Base-by-base conservation (phyloP, 2,329 filamentous ascomycete genomes). In the Tolypocladium cylindrosporum region DNA sequence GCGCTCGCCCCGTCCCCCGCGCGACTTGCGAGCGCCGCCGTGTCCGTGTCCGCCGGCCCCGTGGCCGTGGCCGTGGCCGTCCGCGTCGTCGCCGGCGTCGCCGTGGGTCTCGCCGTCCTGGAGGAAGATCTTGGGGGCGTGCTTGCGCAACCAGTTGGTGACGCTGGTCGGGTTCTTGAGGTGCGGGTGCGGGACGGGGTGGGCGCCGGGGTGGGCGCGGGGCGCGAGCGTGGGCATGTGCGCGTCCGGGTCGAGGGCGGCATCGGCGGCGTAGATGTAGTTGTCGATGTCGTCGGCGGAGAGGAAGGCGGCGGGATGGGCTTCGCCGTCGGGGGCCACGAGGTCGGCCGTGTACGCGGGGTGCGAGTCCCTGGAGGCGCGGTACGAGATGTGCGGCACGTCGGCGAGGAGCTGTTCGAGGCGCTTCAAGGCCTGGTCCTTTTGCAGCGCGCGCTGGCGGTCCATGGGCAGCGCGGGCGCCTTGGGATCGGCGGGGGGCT, bases 131-230 rank as follows among this genome's bases (percentile, higher is more conserved):
- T 93, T 87, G 3, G 91, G 89, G 59, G 90, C 87, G 72, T 96
- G 82, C 68, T 90, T 86, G 61, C 90, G 84, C 14, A 99, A 82
- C 94, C 94, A 99, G 72, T 95, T 97, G 75, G 96, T 95, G 3
- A 96, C 92, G 59, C 90, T 95, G 48, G 91, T 89, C 0, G 92
- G 91, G 70, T 97, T 97, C 65, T 78, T 76, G 48, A 78, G 70
- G 51, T 74, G 63, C 66, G 73, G 65, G 72, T 76, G 66, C 53
- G 72, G 67, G 64, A 69, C 73, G 57, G 68, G 72, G 59, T 70
- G 69, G 31, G 68, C 66, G 57, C 69, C 69, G 21, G 71, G 68
- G 39, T 74, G 65, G 61, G 74, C 74, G 48, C 76, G 74, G 6
- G 82, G 80, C 13, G 83, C 82, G 43, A 84, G 74, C 6, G 78